Evolutionary conservation across 306 rosid genomes (phyloP).

Genomic region (Trifolium subterraneum): DNA sequence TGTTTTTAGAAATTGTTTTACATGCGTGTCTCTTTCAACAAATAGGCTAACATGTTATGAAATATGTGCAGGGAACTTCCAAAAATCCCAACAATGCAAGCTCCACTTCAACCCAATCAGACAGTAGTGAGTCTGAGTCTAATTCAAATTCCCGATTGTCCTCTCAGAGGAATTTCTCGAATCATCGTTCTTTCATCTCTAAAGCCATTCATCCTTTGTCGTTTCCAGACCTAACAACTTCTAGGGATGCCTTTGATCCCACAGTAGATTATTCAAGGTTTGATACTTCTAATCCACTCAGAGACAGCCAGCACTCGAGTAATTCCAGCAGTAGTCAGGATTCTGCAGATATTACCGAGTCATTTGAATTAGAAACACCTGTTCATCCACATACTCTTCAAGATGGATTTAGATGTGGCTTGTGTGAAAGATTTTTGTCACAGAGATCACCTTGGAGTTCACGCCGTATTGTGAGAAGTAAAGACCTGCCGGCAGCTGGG

Average conservation of each 20-base stretch:
- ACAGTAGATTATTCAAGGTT: constrained; percentile 56
- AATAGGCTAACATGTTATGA: constrained; percentile 27
- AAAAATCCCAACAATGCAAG: constrained; percentile 61
- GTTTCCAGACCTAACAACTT: constrained; percentile 51
- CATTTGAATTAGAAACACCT: constrained; percentile 67
- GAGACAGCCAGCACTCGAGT: constrained; percentile 71
- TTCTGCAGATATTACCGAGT: constrained; percentile 72
- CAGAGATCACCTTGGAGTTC: constrained; percentile 91
- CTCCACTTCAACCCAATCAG: constrained; percentile 65
- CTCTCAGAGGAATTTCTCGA: constrained; percentile 62
- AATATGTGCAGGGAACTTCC: constrained; percentile 73
- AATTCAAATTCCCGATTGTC: constrained; percentile 58
- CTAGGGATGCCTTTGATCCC: constrained; percentile 62
- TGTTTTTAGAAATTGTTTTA: constrained; percentile 3
- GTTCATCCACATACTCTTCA: constrained; percentile 42
- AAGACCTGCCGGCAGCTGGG: constrained; percentile 84
- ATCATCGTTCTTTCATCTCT: constrained; percentile 73
- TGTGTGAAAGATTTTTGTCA: constrained; percentile 78
- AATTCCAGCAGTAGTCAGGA: constrained; percentile 83
- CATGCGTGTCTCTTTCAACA: constrained; percentile 24
- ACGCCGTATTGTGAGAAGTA: constrained; percentile 82
- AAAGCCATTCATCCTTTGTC: constrained; percentile 83
- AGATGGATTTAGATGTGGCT: constrained; percentile 68
- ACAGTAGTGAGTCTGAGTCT: constrained; percentile 77
- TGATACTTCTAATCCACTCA: constrained; percentile 61